Evolutionary conservation across 2,329 filamentous ascomycete species (phyloP).

Genomic region (Microdochium bolleyi): DNA sequence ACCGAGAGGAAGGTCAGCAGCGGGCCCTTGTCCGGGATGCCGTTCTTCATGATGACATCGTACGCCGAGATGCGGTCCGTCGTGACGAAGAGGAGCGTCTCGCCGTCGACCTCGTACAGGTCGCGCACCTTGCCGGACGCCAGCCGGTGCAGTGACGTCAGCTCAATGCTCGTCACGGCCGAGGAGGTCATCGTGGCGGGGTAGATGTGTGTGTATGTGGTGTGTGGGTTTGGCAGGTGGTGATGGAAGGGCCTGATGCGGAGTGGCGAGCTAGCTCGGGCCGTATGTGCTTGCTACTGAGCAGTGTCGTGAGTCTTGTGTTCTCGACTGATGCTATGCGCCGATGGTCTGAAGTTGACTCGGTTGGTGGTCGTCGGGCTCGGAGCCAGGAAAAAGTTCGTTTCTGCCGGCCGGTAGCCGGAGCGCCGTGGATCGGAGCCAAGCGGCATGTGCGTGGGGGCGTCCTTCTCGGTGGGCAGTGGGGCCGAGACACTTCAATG

Average conservation of each 20-base stretch:
- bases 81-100: slow-evolving; percentile 72
- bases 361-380: not conserved
- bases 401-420: not conserved
- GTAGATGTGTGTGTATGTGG: not conserved
- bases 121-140: slow-evolving; percentile 65
- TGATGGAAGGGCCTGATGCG: too few species aligned
- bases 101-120: slow-evolving; percentile 63
- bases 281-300: too few species aligned
- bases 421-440: slow-evolving; percentile 6
- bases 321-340: too few species aligned
- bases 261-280: too few species aligned
- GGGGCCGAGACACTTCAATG: too few species aligned
- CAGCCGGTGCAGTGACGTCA: slow-evolving; percentile 21
- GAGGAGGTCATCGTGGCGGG: slow-evolving; percentile 2
- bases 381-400: not conserved
- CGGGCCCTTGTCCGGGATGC: slow-evolving; percentile 44
- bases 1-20: slow-evolving; percentile 38
- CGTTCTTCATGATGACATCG: slow-evolving; percentile 81
- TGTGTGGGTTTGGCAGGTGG: too few species aligned
- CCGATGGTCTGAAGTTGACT: not conserved
- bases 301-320: too few species aligned
- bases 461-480: not conserved
- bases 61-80: slow-evolving; percentile 92
- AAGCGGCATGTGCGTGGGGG: slow-evolving; percentile 4
- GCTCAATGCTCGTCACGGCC: slow-evolving; percentile 15